Conservation (phyloP, 2,329 filamentous ascomycete species). For the Hypoxylon rubiginosum region DNA sequence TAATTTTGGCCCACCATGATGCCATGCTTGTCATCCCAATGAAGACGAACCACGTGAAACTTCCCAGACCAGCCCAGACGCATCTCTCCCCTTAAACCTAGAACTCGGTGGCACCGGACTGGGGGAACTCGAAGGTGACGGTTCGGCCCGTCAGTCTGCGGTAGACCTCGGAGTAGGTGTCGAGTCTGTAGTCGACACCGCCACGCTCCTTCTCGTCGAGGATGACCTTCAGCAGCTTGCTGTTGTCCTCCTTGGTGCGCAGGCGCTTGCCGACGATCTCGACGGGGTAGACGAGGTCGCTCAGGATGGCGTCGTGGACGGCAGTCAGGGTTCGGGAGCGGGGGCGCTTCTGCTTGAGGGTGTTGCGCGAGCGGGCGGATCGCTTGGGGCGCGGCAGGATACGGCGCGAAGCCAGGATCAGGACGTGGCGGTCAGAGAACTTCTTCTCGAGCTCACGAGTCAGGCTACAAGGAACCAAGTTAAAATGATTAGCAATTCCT, state of each 20-base stretch:
- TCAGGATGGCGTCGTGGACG: slow-evolving; percentile 98
- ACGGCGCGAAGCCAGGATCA: slow-evolving; percentile 98
- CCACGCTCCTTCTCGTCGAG: slow-evolving; percentile 99
- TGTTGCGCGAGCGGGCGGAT: slow-evolving; percentile 95
- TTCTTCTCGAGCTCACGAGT: slow-evolving; percentile 99
- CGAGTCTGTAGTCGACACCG: slow-evolving; percentile 98
- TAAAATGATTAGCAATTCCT: slow-evolving; percentile 44
- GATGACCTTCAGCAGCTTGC: slow-evolving; percentile 98
- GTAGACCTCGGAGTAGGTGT: slow-evolving; percentile 99
- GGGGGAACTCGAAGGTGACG: slow-evolving; percentile 99
- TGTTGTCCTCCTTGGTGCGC: slow-evolving; percentile 98
- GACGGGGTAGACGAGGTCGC: slow-evolving; percentile 98
- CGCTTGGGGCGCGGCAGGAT: slow-evolving; percentile 99
- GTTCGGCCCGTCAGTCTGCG: slow-evolving; percentile 95
- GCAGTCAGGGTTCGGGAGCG: slow-evolving; percentile 97
- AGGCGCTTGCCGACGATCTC: slow-evolving; percentile 99
- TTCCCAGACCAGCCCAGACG: slow-evolving; percentile 45
- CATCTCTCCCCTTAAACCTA: slow-evolving; percentile 68
- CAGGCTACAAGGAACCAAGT: slow-evolving; percentile 72
- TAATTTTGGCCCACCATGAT: slow-evolving; percentile 51
- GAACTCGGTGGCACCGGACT: slow-evolving; percentile 82
- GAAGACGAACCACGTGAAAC: slow-evolving; percentile 44
- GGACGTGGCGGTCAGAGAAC: slow-evolving; percentile 99
- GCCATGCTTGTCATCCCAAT: slow-evolving; percentile 49
- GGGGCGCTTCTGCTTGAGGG: slow-evolving; percentile 98